Percentiles rank a stretch among this genome's conserved stretches.
Evolutionary conservation across 148 eudicot genomes (phyloP).

Genomic region (Salicornia ramosissima): DNA sequence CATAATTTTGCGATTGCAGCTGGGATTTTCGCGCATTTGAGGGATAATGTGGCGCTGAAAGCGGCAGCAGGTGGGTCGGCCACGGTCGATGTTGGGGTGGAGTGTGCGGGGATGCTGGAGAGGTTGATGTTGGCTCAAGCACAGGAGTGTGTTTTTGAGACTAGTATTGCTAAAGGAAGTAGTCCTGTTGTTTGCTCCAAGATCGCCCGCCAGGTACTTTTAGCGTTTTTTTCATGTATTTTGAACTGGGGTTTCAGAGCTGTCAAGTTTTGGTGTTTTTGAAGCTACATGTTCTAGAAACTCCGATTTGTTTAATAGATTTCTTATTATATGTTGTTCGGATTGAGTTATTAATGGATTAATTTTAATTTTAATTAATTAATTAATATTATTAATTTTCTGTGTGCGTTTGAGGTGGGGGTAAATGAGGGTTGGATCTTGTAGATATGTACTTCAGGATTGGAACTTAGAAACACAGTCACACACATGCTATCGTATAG

Average conservation of each 20-base stretch:
- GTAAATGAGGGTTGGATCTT: neutral
- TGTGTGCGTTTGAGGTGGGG: neutral
- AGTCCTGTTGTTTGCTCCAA: slow-evolving; percentile 86
- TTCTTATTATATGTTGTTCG: neutral
- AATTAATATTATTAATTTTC: too few relatives aligned
- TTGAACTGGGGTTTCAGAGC: neutral
- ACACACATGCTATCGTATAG: too few relatives aligned
- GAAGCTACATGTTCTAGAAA: too few relatives aligned
- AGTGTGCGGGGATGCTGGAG: slow-evolving; percentile 96
- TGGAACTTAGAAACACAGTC: too few relatives aligned
- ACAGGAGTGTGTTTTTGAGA: slow-evolving; percentile 90
- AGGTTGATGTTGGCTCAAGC: slow-evolving; percentile 97
- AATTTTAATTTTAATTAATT: too few relatives aligned
- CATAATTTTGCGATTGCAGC: slow-evolving; percentile 68
- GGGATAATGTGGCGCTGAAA: slow-evolving; percentile 70
- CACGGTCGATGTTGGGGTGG: slow-evolving; percentile 73
- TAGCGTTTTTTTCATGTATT: neutral
- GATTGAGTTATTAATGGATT: too few relatives aligned
- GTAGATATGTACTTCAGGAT: neutral
- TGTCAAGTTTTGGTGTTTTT: too few relatives aligned
- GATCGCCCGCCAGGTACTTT: slow-evolving; percentile 74
- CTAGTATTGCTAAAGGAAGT: slow-evolving; percentile 75
- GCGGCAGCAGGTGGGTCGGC: slow-evolving; percentile 61
- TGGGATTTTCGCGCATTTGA: slow-evolving; percentile 77
- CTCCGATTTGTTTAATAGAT: neutral